These are phyloP conservation scores for Kuraishia floccosa DNA, from an alignment of 805 yeast genomes.

Conservation along the genomic window DNA sequence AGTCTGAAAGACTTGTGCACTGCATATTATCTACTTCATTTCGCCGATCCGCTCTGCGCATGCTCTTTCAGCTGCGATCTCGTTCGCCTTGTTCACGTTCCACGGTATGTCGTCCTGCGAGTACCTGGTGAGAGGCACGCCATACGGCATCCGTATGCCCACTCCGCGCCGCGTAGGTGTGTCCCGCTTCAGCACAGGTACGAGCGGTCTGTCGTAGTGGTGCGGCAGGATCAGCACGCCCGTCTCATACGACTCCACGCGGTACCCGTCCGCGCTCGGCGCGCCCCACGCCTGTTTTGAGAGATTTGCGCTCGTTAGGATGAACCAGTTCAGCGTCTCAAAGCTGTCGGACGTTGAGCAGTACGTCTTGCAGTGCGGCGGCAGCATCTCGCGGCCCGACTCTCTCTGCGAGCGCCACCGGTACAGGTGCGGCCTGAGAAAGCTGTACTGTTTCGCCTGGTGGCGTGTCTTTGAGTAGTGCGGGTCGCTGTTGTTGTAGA, in stretches of 20 bases:
- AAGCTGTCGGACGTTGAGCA: conserved; percentile 40
- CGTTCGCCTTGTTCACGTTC: conserved; percentile 15
- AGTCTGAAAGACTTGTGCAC: too few species aligned
- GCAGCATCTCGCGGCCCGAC: conserved; percentile 14
- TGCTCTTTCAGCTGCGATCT: neutral
- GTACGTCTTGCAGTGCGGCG: conserved; percentile 59
- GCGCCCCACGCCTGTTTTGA: conserved; percentile 79
- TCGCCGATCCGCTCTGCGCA: neutral
- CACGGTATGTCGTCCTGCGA: conserved; percentile 32
- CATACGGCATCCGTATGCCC: conserved; percentile 42
- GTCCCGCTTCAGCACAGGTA: neutral
- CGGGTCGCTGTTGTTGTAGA: conserved; percentile 21
- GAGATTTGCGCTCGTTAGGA: conserved; percentile 65
- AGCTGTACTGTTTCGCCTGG: conserved; percentile 23
- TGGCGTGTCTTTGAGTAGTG: too few species aligned
- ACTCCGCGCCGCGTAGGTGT: conserved; percentile 4
- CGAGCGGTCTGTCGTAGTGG: conserved; percentile 12
- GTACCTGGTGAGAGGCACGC: conserved; percentile 36
- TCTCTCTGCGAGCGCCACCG: conserved; percentile 29
- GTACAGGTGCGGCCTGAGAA: conserved; percentile 29
- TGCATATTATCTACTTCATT: too few species aligned
- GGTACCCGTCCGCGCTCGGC: conserved; percentile 8
- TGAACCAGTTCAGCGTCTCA: conserved; percentile 49
- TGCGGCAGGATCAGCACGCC: too few species aligned
- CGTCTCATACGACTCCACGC: conserved; percentile 2